Percentiles rank a stretch among this genome's conserved stretches.
Evolutionary conservation across 2,329 filamentous ascomycete genomes (phyloP).

Genomic region (Coniochaeta prunicola): DNA sequence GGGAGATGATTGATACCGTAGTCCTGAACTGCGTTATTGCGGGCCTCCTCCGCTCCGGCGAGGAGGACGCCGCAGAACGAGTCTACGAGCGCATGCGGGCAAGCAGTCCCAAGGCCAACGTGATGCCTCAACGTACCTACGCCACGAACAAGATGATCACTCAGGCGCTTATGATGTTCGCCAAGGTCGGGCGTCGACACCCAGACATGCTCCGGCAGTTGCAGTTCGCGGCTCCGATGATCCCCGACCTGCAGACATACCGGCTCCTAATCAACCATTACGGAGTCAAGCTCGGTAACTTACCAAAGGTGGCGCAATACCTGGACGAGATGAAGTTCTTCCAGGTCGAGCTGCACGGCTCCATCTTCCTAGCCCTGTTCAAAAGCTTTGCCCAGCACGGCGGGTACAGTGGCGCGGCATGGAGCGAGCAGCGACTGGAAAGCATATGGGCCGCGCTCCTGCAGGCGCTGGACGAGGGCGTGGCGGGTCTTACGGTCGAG

Average conservation of each 20-base stretch:
- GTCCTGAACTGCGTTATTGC: constrained; percentile 83
- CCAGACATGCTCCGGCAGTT: constrained; percentile 43
- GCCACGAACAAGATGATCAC: constrained; percentile 42
- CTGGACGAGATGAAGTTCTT: constrained; percentile 74
- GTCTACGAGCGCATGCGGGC: constrained; percentile 81
- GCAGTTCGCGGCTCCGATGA: constrained; percentile 59
- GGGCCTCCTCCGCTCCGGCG: constrained; percentile 68
- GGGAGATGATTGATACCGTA: constrained; percentile 81
- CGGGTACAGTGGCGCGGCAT: constrained; percentile 53
- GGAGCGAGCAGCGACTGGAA: constrained; percentile 65
- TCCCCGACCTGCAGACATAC: constrained; percentile 73
- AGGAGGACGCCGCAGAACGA: constrained; percentile 68
- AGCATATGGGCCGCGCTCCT: constrained; percentile 61
- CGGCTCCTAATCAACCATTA: constrained; percentile 72
- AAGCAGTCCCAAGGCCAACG: constrained; percentile 30
- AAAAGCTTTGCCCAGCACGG: constrained; percentile 75
- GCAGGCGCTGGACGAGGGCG: constrained; percentile 38
- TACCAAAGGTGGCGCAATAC: constrained; percentile 62
- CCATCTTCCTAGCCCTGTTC: constrained; percentile 74
- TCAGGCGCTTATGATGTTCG: constrained; percentile 50
- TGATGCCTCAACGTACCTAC: constrained; percentile 37
- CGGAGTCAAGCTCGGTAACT: constrained; percentile 59
- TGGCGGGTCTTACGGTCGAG: constrained; percentile 42
- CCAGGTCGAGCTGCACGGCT: constrained; percentile 61
- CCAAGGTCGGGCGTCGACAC: constrained; percentile 44